Percentiles rank a stretch among this genome's conserved stretches.
These are phyloP conservation scores for Colletotrichum graminicola DNA, from an alignment of 2,329 filamentous ascomycete genomes.

Conservation along the genomic window DNA sequence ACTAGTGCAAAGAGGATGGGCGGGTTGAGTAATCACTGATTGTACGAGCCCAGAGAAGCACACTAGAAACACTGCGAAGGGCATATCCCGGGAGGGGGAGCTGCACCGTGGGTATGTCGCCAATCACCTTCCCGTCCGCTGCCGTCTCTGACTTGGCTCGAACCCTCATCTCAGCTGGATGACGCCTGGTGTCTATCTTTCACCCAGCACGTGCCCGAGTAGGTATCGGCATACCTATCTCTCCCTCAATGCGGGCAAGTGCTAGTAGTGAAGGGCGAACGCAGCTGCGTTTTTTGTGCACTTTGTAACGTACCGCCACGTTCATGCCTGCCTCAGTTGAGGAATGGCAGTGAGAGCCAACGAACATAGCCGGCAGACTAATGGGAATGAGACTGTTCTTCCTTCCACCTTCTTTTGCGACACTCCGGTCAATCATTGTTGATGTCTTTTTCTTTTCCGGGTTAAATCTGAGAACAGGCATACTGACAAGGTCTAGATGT, in stretches of 20 bases:
- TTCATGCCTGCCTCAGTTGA: neutral
- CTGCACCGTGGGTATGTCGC: slow-evolving; percentile 4
- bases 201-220: neutral
- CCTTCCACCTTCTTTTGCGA: neutral
- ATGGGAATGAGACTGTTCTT: neutral
- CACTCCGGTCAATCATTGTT: neutral
- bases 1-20: neutral
- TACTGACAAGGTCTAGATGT: neutral
- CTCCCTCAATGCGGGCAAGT: neutral
- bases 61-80: slow-evolving; percentile 9
- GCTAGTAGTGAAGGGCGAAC: neutral
- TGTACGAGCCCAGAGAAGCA: slow-evolving; percentile 1
- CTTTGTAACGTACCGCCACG: too few species aligned
- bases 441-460: neutral
- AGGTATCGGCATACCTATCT: neutral
- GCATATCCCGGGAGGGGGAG: neutral
- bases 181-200: slow-evolving; percentile 10
- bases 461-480: neutral
- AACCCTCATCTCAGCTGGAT: neutral
- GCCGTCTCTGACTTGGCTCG: slow-evolving; percentile 14
- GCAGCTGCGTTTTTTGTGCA: neutral
- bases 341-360: neutral
- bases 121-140: slow-evolving; percentile 13
- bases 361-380: neutral
- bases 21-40: neutral